Conservation (phyloP, 1,284 basidiomycete genomes). For the Malassezia vespertilionis region DNA sequence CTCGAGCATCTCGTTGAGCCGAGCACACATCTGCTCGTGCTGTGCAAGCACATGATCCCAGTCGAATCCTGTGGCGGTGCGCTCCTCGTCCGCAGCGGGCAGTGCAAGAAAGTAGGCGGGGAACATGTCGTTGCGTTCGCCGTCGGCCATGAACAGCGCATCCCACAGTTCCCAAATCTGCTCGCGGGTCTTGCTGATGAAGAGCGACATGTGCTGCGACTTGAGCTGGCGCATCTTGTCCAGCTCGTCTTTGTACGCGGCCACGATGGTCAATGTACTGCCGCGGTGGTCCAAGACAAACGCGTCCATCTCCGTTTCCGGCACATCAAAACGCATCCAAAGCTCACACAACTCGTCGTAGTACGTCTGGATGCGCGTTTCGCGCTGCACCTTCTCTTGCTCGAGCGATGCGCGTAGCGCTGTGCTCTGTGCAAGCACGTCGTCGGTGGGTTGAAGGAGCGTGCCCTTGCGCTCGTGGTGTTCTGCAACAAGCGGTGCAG, state of each 20-base stretch:
- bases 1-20: conserved; percentile 67
- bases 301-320: conserved; percentile 41
- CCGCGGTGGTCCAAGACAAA: conserved; percentile 53
- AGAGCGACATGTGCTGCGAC: conserved; percentile 71
- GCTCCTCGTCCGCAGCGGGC: conserved; percentile 7
- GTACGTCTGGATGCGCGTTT: conserved; percentile 36
- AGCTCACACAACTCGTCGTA: conserved; percentile 44
- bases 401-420: conserved; percentile 26
- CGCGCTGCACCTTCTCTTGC: conserved; percentile 32
- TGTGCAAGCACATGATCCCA: conserved; percentile 56
- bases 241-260: conserved; percentile 75
- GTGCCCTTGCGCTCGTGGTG: conserved; percentile 13
- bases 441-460: conserved; percentile 20
- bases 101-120: conserved; percentile 27
- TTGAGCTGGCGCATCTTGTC: conserved; percentile 81
- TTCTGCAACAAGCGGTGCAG: conserved; percentile 15
- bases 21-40: conserved; percentile 76
- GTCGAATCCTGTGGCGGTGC: conserved; percentile 18
- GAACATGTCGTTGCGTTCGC: conserved; percentile 57
- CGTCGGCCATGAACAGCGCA: conserved; percentile 69
- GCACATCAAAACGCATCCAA: conserved; percentile 44
- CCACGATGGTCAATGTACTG: conserved; percentile 61
- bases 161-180: conserved; percentile 77
- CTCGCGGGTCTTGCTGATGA: conserved; percentile 68
- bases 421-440: conserved; percentile 24